Percentiles rank a stretch among this genome's conserved stretches.
These are phyloP conservation scores for Streptanthus diversifolius DNA, from an alignment of 345 rosid genomes.

Conservation along the genomic window DNA sequence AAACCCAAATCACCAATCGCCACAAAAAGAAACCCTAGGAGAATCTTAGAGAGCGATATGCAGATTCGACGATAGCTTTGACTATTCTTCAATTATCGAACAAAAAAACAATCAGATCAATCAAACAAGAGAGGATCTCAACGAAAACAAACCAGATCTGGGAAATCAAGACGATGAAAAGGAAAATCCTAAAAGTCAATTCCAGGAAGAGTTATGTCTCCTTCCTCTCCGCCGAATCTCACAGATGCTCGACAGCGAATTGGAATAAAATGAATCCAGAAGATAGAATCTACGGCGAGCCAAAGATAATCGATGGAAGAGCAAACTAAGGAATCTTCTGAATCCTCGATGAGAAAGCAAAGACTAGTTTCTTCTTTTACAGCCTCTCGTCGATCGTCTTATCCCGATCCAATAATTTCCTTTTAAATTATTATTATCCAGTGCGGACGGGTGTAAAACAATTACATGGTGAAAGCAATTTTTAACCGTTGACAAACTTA, in stretches of 20 bases:
- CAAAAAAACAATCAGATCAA: slow-evolving; percentile 1
- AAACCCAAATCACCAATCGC: slow-evolving; percentile 2
- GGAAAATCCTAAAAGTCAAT: slow-evolving; percentile 38
- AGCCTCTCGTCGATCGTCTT: neutral
- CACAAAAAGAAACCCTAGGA: slow-evolving; percentile 6
- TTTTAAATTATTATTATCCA: neutral
- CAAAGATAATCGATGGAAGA: slow-evolving; percentile 3
- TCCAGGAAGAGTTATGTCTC: slow-evolving; percentile 6
- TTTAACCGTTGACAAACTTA: neutral
- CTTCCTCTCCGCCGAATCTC: slow-evolving; percentile 36
- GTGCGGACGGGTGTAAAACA: neutral
- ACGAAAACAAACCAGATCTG: slow-evolving; percentile 26
- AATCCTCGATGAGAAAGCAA: neutral
- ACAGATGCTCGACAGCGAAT: slow-evolving; percentile 27
- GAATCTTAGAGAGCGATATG: neutral
- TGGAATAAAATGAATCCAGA: neutral
- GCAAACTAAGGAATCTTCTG: neutral
- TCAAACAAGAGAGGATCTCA: slow-evolving; percentile 7
- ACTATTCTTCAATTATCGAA: neutral
- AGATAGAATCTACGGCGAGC: slow-evolving; percentile 15
- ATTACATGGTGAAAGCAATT: neutral
- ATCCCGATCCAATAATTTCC: slow-evolving; percentile 8
- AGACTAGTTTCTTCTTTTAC: neutral
- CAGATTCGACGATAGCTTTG: slow-evolving; percentile 1
- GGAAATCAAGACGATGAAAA: neutral